Evolutionary conservation across 345 rosid species (phyloP), one percentile per base, ranked within the genome.

Genomic region (Eutrema japonicum): DNA sequence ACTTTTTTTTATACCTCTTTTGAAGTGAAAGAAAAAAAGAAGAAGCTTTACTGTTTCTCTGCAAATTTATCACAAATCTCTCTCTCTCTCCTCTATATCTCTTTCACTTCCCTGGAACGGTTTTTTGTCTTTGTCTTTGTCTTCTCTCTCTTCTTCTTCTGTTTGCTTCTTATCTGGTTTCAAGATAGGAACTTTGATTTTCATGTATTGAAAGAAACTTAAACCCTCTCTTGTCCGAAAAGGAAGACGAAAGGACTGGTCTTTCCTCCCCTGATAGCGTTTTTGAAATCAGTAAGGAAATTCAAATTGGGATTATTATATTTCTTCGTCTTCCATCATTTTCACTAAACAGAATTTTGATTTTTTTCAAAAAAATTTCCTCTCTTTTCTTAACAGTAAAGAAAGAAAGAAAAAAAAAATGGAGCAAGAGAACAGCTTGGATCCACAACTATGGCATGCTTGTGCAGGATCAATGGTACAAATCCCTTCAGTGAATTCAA

Each of bases 391-490:
- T 11, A 6, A 6, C 11, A 18, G 13, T 26, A 29, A 11, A n/a
- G n/a, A n/a, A n/a, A n/a, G n/a, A n/a, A 11, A 18, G 22, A 5
- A 30, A 8, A 49, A 43, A 42, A 29, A 35, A 63, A 72, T 62
- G 84, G 93, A 88, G 70, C 43, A 61, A 62, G 89, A 81, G 74
- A 83, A 77, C 74, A 77, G 85, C 81, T 83, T 95, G 77, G 96
- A 89, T 88, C 88, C 96, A 46, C 99, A 88, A 65, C 83, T 95
- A 68, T 95, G 99, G 99, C 97, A 87, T 71, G 99, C 96, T 12
- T 95, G 97, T 75, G 97, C 99, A 14, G 99, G 99, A 59, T 83
- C 93, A 55, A 86, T 95, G 96, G 91, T 95, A 38, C 96, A 87
- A 73, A 89, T 95, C 68, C 99, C 97, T 41, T 70, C 83, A 5